Percentiles rank a stretch among this genome's conserved stretches.
These are phyloP conservation scores for Ophioceras dolichostomum DNA, from an alignment of 2,329 filamentous ascomycete genomes.

Conservation along the genomic window DNA sequence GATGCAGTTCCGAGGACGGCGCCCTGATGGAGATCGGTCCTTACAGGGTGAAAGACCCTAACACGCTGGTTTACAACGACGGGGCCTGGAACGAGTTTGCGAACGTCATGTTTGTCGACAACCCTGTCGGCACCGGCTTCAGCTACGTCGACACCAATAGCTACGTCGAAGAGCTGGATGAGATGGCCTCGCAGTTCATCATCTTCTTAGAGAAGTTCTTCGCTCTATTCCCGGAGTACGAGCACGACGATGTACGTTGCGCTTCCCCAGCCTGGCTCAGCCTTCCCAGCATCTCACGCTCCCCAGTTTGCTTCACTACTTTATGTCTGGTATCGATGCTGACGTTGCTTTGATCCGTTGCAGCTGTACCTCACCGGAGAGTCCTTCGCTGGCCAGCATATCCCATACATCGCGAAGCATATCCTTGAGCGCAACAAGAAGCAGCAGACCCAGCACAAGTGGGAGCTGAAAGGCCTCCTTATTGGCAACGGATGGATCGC, in stretches of 20 bases:
- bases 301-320: not conserved
- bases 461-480: constrained; percentile 74
- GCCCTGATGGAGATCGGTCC: constrained; percentile 94
- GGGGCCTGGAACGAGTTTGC: constrained; percentile 99
- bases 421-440: constrained; percentile 79
- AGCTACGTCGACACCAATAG: constrained; percentile 89
- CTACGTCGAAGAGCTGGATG: constrained; percentile 71
- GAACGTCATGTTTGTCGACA: constrained; percentile 92
- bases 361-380: constrained; percentile 92
- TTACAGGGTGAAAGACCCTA: constrained; percentile 70
- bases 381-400: constrained; percentile 93
- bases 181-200: constrained; percentile 85
- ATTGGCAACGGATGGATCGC: constrained; percentile 99
- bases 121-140: constrained; percentile 91
- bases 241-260: constrained; percentile 69
- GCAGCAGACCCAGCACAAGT: constrained; percentile 35
- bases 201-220: constrained; percentile 89
- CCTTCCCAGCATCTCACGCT: too few species aligned
- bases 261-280: constrained; percentile 2
- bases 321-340: not conserved
- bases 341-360: not conserved
- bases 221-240: constrained; percentile 78
- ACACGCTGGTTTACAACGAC: constrained; percentile 64
- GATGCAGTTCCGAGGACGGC: constrained; percentile 95
- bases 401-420: constrained; percentile 88